phyloP scores from a whole-genome alignment of 129 eudicot genomes.

The Flaveria trinervia region DNA sequence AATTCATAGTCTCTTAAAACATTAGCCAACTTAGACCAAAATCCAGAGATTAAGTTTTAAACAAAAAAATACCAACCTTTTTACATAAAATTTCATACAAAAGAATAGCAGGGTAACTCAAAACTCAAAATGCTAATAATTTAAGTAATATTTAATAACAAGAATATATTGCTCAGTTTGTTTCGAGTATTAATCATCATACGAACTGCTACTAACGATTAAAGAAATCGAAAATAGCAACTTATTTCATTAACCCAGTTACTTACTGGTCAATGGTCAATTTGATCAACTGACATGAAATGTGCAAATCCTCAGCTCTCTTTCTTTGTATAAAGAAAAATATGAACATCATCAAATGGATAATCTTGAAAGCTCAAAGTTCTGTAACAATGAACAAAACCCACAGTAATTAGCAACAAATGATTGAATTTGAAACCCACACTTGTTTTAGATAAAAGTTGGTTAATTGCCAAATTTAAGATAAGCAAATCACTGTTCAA shows the following conservation, averaged over 20 bases:
- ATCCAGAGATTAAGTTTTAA: not conserved
- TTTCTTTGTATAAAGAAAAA: not conserved
- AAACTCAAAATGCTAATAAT: too few relatives aligned
- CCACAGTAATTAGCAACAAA: not conserved
- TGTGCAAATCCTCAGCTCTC: constrained; percentile 12
- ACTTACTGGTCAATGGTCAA: not conserved
- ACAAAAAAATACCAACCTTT: not conserved
- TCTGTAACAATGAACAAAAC: constrained; percentile 8
- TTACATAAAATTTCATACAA: not conserved
- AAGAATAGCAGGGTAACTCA: too few relatives aligned
- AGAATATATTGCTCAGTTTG: not conserved
- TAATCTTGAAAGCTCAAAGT: constrained; percentile 10
- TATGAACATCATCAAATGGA: not conserved
- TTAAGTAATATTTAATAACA: not conserved
- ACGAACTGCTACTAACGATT: not conserved
- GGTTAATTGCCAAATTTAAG: constrained; percentile 5
- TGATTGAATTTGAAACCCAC: constrained; percentile 3
- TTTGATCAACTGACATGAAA: constrained; percentile 13
- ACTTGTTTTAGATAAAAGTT: constrained; percentile 18
- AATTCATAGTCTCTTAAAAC: not conserved
- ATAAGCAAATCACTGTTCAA: not conserved
- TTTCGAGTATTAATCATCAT: constrained; percentile 1
- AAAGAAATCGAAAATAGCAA: not conserved
- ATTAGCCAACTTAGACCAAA: not conserved
- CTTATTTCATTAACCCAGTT: constrained; percentile 11